Base-by-base conservation (phyloP, 2,329 filamentous ascomycete species). In the Penicillium sp. region DNA sequence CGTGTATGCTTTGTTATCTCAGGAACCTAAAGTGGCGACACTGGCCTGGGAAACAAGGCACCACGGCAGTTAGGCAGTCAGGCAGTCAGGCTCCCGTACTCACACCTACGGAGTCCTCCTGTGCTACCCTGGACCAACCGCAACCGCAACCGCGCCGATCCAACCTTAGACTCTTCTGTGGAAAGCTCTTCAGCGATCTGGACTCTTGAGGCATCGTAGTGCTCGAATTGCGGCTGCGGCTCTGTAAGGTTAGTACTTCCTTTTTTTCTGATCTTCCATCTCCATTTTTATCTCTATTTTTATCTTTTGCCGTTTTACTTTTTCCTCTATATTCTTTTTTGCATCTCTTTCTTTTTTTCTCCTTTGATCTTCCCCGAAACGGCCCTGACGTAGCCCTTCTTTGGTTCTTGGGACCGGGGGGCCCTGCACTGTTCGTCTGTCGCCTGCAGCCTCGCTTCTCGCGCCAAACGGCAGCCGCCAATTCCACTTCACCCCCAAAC, bases 381-480 rank as follows among this genome's bases (percentile, higher is more conserved):
- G 32, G 24, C 33, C 21, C 44, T 43, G 44, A 40, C 46, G 33
- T 39, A 37, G 50, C 41, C 42, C 24, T 39, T 23, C 12, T 12
- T n/a, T 23, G 34, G 34, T 23, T 23, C 34, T 37, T 17, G 26
- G 26, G 26, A 27, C 26, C 10, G 26, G n/a, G n/a, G n/a, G n/a
- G n/a, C n/a, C n/a, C n/a, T n/a, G n/a, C n/a, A n/a, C n/a, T n/a
- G 34, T 27, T 42, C 39, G 54, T 49, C 57, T 60, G 56, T 66
- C 57, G 64, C 51, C 63, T 68, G 60, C 52, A 46, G 52, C 43
- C 58, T 71, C 67, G 68, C 67, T 68, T 70, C 62, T 60, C 58
- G 68, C 68, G 68, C 60, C 59, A 69, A 67, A 42, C 60, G 60
- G 49, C 61, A 66, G 64, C 64, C 65, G 66, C 66, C 63, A 43